These are phyloP conservation scores for Hortiboletus flavorubellus DNA, from an alignment of 768 basidiomycete genomes.

Conservation along the genomic window DNA sequence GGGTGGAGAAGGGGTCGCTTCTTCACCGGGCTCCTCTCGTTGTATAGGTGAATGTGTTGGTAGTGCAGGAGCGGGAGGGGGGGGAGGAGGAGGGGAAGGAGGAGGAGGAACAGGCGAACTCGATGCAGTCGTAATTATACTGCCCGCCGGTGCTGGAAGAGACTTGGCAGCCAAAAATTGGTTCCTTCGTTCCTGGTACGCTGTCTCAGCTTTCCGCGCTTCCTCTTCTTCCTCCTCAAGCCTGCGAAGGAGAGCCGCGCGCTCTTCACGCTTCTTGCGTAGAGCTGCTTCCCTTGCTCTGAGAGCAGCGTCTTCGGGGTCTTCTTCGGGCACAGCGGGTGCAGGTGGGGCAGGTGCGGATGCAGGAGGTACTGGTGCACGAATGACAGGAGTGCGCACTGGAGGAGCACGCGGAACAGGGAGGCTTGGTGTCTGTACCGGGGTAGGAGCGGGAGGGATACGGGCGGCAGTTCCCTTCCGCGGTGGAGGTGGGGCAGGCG, in stretches of 20 bases:
- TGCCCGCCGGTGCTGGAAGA: constrained; percentile 15
- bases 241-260: constrained; percentile 62
- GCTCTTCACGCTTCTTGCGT: constrained; percentile 70
- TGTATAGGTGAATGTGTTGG: constrained; percentile 23
- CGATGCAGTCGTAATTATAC: constrained; percentile 22
- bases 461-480: constrained; percentile 15
- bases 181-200: constrained; percentile 32
- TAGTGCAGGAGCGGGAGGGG: constrained; percentile 36
- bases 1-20: constrained; percentile 32
- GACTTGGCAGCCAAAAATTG: constrained; percentile 39
- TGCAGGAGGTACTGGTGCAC: constrained; percentile 36
- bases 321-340: constrained; percentile 47
- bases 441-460: constrained; percentile 19
- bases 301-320: constrained; percentile 75
- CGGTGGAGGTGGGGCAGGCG: constrained; percentile 38
- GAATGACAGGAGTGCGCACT: constrained; percentile 20
- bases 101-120: constrained; percentile 39
- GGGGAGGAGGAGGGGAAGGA: constrained; percentile 36
- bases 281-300: constrained; percentile 67
- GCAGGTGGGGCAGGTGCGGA: constrained; percentile 51
- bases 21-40: constrained; percentile 12
- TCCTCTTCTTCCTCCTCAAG: constrained; percentile 68
- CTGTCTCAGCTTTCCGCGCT: constrained; percentile 45
- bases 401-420: constrained; percentile 25
- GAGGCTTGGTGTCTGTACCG: constrained; percentile 20